Percentiles rank a stretch among this genome's conserved stretches.
These are phyloP conservation scores for Penicillium steckii DNA, from an alignment of 495 filamentous ascomycete species.

Conservation along the genomic window DNA sequence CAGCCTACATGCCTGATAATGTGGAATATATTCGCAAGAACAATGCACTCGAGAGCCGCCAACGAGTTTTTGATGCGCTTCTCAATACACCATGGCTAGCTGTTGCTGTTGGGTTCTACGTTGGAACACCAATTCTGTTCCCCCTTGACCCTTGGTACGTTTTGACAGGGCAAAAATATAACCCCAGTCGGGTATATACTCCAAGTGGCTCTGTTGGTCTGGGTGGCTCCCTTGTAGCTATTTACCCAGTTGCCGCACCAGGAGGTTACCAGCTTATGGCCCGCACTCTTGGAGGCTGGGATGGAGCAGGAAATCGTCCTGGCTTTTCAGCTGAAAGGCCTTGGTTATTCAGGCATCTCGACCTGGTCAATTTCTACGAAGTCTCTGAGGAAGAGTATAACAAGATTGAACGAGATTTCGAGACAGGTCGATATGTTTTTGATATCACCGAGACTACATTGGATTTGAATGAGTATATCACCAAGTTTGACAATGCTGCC, in stretches of 20 bases:
- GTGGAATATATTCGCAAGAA: not conserved
- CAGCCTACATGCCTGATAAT: not conserved
- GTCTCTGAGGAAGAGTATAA: constrained; percentile 51
- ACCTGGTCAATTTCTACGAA: constrained; percentile 54
- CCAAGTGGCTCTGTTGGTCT: constrained; percentile 53
- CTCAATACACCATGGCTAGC: too few relatives aligned
- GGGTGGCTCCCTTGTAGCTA: constrained; percentile 41
- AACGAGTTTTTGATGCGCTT: too few relatives aligned
- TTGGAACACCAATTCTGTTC: constrained; percentile 51
- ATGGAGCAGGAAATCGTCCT: constrained; percentile 50
- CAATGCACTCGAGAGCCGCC: too few relatives aligned
- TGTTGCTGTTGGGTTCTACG: constrained; percentile 58
- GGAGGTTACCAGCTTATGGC: constrained; percentile 59
- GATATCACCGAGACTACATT: too few relatives aligned
- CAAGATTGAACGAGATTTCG: too few relatives aligned
- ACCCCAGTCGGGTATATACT: constrained; percentile 57
- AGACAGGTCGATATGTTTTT: too few relatives aligned
- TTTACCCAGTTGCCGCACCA: constrained; percentile 47
- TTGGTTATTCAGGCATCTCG: constrained; percentile 59
- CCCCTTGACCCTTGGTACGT: constrained; percentile 55
- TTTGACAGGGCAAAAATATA: constrained; percentile 57
- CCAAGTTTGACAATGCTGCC: too few relatives aligned
- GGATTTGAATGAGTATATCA: too few relatives aligned
- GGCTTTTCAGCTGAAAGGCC: constrained; percentile 44
- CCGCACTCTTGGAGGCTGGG: constrained; percentile 53